A percentile compares a stretch with the other conserved stretches of the same genome.
Evolutionary conservation across 2,329 filamentous ascomycete genomes (phyloP).

Genomic region (Chaetomium olivaceum): DNA sequence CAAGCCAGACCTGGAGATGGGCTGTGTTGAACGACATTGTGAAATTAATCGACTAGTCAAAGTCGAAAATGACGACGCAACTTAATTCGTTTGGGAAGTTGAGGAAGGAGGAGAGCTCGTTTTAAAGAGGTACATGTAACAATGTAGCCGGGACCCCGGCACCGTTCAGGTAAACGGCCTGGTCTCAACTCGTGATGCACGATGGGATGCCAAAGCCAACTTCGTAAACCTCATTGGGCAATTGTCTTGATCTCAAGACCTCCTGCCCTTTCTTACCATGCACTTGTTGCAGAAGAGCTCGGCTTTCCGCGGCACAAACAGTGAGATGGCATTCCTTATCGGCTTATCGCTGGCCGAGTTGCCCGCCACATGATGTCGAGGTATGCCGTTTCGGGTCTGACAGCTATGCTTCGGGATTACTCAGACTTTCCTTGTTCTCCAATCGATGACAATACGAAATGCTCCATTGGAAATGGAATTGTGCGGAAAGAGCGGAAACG

Average conservation of each 20-base stretch:
- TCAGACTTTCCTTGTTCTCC: conserved; percentile 6
- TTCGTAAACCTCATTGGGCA: conserved; percentile 4
- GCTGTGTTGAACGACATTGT: conserved; percentile 33
- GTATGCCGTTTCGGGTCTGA: conserved; percentile 24
- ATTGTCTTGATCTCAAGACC: conserved; percentile 13
- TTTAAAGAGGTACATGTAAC: conserved; percentile 1
- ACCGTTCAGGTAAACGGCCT: neutral
- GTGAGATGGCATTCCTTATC: conserved; percentile 15
- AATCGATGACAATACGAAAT: conserved; percentile 6
- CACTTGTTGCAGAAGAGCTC: conserved; percentile 11
- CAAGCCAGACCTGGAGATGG: conserved; percentile 46
- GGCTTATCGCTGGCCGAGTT: conserved; percentile 23
- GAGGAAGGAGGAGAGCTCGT: neutral
- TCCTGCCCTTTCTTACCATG: conserved; percentile 6
- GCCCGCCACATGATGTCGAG: conserved; percentile 29
- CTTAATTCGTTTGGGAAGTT: neutral
- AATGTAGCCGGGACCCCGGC: neutral
- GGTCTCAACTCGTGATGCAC: neutral
- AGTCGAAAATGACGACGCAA: neutral
- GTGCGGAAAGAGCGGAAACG: conserved; percentile 24
- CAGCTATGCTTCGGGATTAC: conserved; percentile 9
- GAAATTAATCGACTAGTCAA: neutral
- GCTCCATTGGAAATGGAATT: neutral
- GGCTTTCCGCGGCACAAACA: conserved; percentile 32
- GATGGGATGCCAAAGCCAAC: neutral